A percentile compares a stretch with the other conserved stretches of the same genome.
Conservation (phyloP, 2,329 filamentous ascomycete genomes). For the Cordyceps militaris region DNA sequence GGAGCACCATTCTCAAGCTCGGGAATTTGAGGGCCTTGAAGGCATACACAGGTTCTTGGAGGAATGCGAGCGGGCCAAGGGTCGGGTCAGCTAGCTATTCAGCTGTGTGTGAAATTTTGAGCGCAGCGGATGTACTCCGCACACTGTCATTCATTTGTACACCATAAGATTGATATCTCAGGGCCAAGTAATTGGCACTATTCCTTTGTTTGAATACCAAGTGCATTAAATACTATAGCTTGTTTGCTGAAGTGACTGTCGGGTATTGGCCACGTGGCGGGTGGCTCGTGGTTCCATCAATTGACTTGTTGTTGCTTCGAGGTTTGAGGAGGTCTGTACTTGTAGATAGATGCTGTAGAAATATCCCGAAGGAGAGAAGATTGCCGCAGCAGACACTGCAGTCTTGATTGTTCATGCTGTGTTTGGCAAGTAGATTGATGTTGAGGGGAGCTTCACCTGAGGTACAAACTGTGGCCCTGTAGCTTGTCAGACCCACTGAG, state of each 20-base stretch:
- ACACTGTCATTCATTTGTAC: constrained; percentile 18
- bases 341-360: constrained; percentile 28
- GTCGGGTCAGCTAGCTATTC: constrained; percentile 23
- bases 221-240: not conserved
- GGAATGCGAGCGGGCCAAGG: constrained; percentile 44
- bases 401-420: constrained; percentile 19
- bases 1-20: constrained; percentile 38
- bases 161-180: constrained; percentile 7
- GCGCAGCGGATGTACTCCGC: not conserved
- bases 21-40: constrained; percentile 48
- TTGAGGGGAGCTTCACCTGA: not conserved
- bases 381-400: constrained; percentile 28
- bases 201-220: not conserved
- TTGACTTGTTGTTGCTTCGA: not conserved
- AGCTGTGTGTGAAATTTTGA: not conserved
- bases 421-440: constrained; percentile 4
- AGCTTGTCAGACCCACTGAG: not conserved
- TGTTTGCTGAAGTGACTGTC: not conserved
- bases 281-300: not conserved
- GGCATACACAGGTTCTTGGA: constrained; percentile 53
- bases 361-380: constrained; percentile 30
- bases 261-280: not conserved
- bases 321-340: constrained; percentile 20
- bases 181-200: not conserved
- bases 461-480: not conserved